These are phyloP conservation scores for Fusarium kyushuense DNA, from an alignment of 2,329 filamentous ascomycete genomes.

Conservation along the genomic window DNA sequence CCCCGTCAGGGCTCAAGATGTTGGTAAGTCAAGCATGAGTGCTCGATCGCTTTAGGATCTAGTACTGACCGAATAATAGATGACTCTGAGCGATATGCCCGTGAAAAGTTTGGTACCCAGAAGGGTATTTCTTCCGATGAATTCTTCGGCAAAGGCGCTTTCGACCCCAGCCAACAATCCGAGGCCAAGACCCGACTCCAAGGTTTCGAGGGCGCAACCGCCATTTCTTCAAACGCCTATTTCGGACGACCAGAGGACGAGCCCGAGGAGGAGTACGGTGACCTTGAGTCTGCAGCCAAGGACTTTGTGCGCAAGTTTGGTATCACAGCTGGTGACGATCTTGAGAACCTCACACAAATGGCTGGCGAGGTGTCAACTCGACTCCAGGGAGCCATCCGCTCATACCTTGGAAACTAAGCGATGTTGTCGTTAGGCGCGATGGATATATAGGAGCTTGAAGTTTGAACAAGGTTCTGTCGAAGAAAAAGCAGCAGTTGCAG, in stretches of 20 bases:
- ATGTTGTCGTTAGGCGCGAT: background rate
- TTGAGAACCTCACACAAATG: slow-evolving; percentile 87
- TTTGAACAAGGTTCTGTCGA: slow-evolving; percentile 14
- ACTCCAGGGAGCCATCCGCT: slow-evolving; percentile 80
- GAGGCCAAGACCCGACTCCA: slow-evolving; percentile 90
- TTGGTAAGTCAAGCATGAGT: slow-evolving; percentile 65
- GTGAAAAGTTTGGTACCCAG: slow-evolving; percentile 88
- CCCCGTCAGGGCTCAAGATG: slow-evolving; percentile 74
- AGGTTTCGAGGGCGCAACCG: slow-evolving; percentile 90
- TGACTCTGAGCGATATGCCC: slow-evolving; percentile 85
- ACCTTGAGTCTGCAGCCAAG: slow-evolving; percentile 92
- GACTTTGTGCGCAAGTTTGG: slow-evolving; percentile 97
- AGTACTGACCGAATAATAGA: slow-evolving; percentile 55
- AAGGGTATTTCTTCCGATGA: slow-evolving; percentile 98
- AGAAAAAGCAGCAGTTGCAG: slow-evolving; percentile 28
- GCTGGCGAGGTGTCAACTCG: slow-evolving; percentile 87
- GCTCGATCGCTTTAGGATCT: too few species aligned
- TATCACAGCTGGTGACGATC: slow-evolving; percentile 92
- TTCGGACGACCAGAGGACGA: slow-evolving; percentile 94
- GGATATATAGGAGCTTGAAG: slow-evolving; percentile 18
- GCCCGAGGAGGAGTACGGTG: slow-evolving; percentile 83
- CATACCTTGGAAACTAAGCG: slow-evolving; percentile 70
- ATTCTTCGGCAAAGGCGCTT: slow-evolving; percentile 93
- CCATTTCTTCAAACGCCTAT: slow-evolving; percentile 97
- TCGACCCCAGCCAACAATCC: slow-evolving; percentile 81